Evolutionary conservation across 75 land plant genomes (phyloP), one percentile per base, ranked within the genome.

Genomic region (Chamaecyparis obtusa): DNA sequence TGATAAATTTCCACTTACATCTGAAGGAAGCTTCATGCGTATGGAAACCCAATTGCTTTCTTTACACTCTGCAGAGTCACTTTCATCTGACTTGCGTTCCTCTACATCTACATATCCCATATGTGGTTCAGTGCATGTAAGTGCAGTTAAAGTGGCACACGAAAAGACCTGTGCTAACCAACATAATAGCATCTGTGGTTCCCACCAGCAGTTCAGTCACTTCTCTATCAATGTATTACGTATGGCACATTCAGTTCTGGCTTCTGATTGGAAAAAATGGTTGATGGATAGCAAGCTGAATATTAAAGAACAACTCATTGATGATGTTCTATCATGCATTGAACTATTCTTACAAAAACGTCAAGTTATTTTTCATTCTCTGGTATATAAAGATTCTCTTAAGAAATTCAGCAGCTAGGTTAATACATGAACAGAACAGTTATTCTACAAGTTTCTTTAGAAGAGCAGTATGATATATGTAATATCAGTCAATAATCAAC

Each of bases 51-150:
- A 81, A 81, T 81, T 81, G 49, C 83, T 81, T 46, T 51, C 83
- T 81, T 81, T 81, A 81, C 83, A 81, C 83, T 81, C 83, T 81
- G 83, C 32, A 27, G 83, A 81, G 32, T 43, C 51, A 81, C 83
- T 81, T 27, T 81, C 83, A 81, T 81, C 83, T 24, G 83, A 81
- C 51, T 46, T 81, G 83, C 14, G 27, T 81, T 64, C 51, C 51
- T 81, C 51, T 19, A 81, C 39, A 81, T 44, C 83, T 46, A 46
- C 48, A 21, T 81, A 81, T 81, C 83, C 83, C 44, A 44, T 81
- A 10, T 81, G 83, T 81, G 30, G 83, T 44, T 81, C 83, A 43
- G 51, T 81, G 13, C 49, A 81, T 44, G 15, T 81, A 81, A 81
- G 83, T 81, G 83, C 83, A 81, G n/a, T 44, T 81, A 81, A 81